Percentiles rank a stretch among this genome's conserved stretches.
These are phyloP conservation scores for Phytophthora sansomeana DNA, from an alignment of 352 stramenopile species.

Conservation along the genomic window DNA sequence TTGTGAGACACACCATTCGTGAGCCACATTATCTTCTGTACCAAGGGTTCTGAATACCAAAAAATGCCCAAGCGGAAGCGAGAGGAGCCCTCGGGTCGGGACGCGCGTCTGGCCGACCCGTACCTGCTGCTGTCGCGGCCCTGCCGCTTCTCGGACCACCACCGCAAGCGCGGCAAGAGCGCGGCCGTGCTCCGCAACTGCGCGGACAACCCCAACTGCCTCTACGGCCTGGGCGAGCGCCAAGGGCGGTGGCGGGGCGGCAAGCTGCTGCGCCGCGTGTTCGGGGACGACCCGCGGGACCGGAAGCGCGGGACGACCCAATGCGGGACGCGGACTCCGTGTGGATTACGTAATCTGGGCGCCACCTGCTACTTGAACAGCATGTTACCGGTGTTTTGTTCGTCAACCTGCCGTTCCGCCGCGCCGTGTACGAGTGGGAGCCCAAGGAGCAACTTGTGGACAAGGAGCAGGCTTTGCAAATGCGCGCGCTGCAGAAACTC, in stretches of 20 bases:
- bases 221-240: constrained; percentile 85
- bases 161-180: constrained; percentile 57
- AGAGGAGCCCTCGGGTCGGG: constrained; percentile 42
- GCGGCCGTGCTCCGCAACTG: constrained; percentile 64
- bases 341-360: constrained; percentile 83
- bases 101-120: constrained; percentile 60
- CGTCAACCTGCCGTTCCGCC: constrained; percentile 73
- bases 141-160: constrained; percentile 69
- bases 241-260: constrained; percentile 79
- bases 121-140: constrained; percentile 55
- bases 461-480: constrained; percentile 68
- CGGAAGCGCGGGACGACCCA: constrained; percentile 30
- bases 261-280: constrained; percentile 57
- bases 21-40: too few relatives aligned
- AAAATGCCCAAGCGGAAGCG: constrained; percentile 66
- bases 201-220: constrained; percentile 85
- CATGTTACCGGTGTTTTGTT: constrained; percentile 89
- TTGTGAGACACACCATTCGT: too few relatives aligned
- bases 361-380: constrained; percentile 92
- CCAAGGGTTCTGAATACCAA: too few relatives aligned
- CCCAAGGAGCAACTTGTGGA: constrained; percentile 58
- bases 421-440: constrained; percentile 83
- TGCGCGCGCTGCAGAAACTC: constrained; percentile 83
- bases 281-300: constrained; percentile 77
- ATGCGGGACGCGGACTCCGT: constrained; percentile 38